These are phyloP conservation scores for Trematosphaeria pertusa DNA, from an alignment of 2,329 filamentous ascomycete species.

Conservation along the genomic window DNA sequence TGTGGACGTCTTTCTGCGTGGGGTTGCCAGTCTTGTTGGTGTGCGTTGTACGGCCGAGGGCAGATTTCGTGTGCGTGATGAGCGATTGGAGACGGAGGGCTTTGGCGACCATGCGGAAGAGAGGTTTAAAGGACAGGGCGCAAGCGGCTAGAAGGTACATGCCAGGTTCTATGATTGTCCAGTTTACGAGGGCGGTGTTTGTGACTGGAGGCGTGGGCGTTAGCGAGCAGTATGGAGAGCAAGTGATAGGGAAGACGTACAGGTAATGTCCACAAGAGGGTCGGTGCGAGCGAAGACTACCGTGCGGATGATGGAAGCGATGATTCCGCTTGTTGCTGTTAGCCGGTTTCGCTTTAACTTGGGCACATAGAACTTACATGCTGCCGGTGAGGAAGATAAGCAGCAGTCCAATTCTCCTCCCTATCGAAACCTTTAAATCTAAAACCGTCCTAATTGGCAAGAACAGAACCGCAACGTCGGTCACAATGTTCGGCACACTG, in stretches of 20 bases:
- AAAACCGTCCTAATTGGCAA: slow-evolving; percentile 30
- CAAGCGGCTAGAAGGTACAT: slow-evolving; percentile 35
- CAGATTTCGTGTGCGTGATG: slow-evolving; percentile 25
- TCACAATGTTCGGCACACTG: slow-evolving; percentile 36
- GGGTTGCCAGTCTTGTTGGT: slow-evolving; percentile 2
- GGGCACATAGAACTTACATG: slow-evolving; percentile 20
- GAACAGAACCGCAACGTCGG: slow-evolving; percentile 28
- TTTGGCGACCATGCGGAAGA: slow-evolving; percentile 29
- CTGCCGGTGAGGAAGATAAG: slow-evolving; percentile 38
- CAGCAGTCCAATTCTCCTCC: slow-evolving; percentile 26
- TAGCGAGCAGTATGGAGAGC: neutral
- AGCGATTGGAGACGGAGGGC: slow-evolving; percentile 25
- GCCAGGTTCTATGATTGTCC: slow-evolving; percentile 35
- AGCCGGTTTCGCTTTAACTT: neutral
- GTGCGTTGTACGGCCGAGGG: slow-evolving; percentile 3
- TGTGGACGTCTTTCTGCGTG: slow-evolving; percentile 9
- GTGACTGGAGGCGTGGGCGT: slow-evolving; percentile 14
- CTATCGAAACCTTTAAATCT: slow-evolving; percentile 27
- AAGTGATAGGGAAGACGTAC: slow-evolving; percentile 12
- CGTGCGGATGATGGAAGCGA: slow-evolving; percentile 33
- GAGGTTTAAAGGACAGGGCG: slow-evolving; percentile 31
- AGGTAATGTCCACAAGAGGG: slow-evolving; percentile 27
- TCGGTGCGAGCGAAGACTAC: slow-evolving; percentile 24
- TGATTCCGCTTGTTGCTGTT: slow-evolving; percentile 23
- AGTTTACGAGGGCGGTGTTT: slow-evolving; percentile 26